Base-by-base conservation (phyloP, 1,284 basidiomycete genomes). In the Somion occarium region DNA sequence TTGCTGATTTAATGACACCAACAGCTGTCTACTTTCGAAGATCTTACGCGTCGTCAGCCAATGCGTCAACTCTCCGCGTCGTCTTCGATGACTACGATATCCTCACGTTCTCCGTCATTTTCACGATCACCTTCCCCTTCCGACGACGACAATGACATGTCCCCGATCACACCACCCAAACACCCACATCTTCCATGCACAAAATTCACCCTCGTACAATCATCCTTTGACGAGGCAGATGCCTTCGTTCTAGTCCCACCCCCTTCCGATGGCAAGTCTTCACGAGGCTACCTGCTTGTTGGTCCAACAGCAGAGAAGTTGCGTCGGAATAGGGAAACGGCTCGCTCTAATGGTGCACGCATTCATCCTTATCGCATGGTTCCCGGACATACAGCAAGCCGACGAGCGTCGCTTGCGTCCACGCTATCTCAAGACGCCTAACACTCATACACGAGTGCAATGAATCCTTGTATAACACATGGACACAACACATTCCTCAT, bases 201-300 rank as follows among this genome's bases (percentile, higher is more conserved):
- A 43, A 56, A 23, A 45, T 48, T 55, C 58, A 50, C n/a, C 51
- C 61, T 48, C 51, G 50, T 38, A 51, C 62, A 30, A 53, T 56
- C 56, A 37, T 52, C 56, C 3, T 62, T 82, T 49, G 75, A 74
- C 23, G 64, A 72, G 5, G 82, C 82, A 3, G 71, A 83, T 42
- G 82, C 80, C 2, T 67, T 79, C 47, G 67, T 84, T 44, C 53
- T 83, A 51, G 63, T 79, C 12, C 65, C 72, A n/a, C 55, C 58
- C 42, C 44, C 46, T 9, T 48, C 44, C 12, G 52, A 42, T 38
- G 49, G 51, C 52, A 56, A 56, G 52, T 47, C 53, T 54, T 51
- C 65, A 56, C 38, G 62, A 44, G 65, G 70, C 0, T 59, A 76
- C 24, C 67, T 82, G 19, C 64, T 80, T 44, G 68, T 78, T 23